phyloP scores from a whole-genome alignment of 176 grass and related monocot genomes.

The Oryza meyeriana region DNA sequence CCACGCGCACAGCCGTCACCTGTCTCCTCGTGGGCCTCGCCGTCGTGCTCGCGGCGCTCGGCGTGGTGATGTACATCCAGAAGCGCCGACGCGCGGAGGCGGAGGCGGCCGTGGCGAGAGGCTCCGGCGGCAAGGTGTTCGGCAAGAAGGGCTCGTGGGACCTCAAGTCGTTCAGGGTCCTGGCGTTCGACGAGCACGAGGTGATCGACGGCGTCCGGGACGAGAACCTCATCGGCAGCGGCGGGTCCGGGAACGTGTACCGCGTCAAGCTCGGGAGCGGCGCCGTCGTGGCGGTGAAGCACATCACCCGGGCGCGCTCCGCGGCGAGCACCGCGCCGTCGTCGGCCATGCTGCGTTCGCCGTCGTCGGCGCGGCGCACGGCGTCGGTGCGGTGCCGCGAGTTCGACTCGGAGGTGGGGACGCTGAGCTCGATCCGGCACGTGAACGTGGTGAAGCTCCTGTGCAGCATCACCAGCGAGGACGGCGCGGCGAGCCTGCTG shows the following conservation, averaged over 20 bases:
- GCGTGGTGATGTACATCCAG: slow-evolving; percentile 45
- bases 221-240: slow-evolving; percentile 87
- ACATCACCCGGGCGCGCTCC: slow-evolving; percentile 34
- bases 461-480: slow-evolving; percentile 80
- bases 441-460: slow-evolving; percentile 94
- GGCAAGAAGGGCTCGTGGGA: slow-evolving; percentile 69
- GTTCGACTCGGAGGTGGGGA: slow-evolving; percentile 88
- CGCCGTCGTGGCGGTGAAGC: slow-evolving; percentile 76
- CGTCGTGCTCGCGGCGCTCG: slow-evolving; percentile 46
- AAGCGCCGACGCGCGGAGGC: slow-evolving; percentile 26
- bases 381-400: slow-evolving; percentile 56
- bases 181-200: slow-evolving; percentile 78
- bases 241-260: slow-evolving; percentile 89
- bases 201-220: slow-evolving; percentile 60
- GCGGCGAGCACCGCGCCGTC: not conserved
- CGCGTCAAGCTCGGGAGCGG: slow-evolving; percentile 55
- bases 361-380: slow-evolving; percentile 16
- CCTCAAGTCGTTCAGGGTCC: slow-evolving; percentile 72
- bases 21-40: slow-evolving; percentile 43
- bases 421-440: slow-evolving; percentile 77
- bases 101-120: not conserved
- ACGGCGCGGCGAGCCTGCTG: slow-evolving; percentile 67
- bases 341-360: slow-evolving; percentile 35
- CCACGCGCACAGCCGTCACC: slow-evolving; percentile 42
- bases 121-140: slow-evolving; percentile 20